Conservation (phyloP, 139 green algal genomes). For the Volvox africanus region DNA sequence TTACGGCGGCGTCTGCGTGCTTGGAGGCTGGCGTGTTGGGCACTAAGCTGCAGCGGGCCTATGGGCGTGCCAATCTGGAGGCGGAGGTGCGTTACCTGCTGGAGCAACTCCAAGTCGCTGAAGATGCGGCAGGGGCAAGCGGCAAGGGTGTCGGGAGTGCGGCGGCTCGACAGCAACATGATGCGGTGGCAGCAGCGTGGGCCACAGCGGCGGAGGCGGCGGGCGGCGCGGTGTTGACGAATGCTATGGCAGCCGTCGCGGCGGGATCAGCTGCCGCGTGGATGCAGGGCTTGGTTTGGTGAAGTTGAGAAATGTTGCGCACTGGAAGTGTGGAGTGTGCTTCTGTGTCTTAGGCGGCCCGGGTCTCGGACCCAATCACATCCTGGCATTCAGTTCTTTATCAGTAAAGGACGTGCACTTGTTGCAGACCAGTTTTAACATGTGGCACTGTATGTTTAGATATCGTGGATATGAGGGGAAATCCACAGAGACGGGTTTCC, state of each 20-base stretch:
- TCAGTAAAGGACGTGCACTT: too few relatives aligned
- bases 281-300: constrained; percentile 41
- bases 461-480: too few relatives aligned
- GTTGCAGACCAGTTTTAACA: too few relatives aligned
- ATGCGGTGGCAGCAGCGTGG: not conserved
- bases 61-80: not conserved
- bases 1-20: not conserved
- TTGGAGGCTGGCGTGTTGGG: not conserved
- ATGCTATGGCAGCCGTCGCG: constrained; percentile 29
- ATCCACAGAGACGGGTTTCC: too few relatives aligned
- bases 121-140: not conserved
- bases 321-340: too few relatives aligned
- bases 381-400: too few relatives aligned
- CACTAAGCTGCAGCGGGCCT: not conserved
- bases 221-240: not conserved
- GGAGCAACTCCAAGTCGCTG: not conserved
- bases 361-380: too few relatives aligned
- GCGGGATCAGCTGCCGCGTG: constrained; percentile 10
- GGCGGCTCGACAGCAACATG: not conserved
- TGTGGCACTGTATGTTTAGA: too few relatives aligned
- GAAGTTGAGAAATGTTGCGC: not conserved
- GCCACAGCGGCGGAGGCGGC: not conserved
- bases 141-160: not conserved
- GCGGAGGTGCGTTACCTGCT: not conserved
- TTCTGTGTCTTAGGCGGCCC: too few relatives aligned